Evolutionary conservation across 2,329 filamentous ascomycete species (phyloP).

Genomic region (Diplocarpon rosae): DNA sequence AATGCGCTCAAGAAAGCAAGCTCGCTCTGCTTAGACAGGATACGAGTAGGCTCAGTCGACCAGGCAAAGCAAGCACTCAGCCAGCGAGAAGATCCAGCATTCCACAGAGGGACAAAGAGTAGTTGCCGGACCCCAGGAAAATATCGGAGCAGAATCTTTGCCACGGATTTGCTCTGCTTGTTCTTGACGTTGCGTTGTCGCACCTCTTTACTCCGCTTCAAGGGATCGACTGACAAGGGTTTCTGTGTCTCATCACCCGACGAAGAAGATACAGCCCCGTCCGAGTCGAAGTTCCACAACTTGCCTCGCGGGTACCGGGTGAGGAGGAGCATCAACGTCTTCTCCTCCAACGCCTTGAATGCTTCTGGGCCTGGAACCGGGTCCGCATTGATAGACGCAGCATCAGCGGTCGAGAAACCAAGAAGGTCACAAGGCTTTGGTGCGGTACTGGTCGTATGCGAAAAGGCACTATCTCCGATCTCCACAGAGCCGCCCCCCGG

Average conservation of each 20-base stretch:
- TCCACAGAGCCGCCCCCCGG: neutral
- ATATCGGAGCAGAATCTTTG: constrained; percentile 26
- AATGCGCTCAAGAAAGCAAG: constrained; percentile 32
- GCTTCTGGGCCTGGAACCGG: constrained; percentile 16
- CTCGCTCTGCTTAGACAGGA: constrained; percentile 29
- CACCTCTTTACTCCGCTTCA: constrained; percentile 7
- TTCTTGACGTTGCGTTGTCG: constrained; percentile 9
- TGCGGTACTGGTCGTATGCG: constrained; percentile 11
- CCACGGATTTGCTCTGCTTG: constrained; percentile 22
- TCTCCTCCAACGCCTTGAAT: constrained; percentile 24
- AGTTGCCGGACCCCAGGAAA: constrained; percentile 38
- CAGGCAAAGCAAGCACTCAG: constrained; percentile 40
- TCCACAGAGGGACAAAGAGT: constrained; percentile 39
- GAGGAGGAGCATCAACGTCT: constrained; percentile 26
- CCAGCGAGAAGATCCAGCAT: constrained; percentile 35
- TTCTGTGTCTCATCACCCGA: constrained; percentile 31
- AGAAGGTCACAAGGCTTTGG: constrained; percentile 21
- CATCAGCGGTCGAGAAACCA: constrained; percentile 24
- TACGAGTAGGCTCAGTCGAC: constrained; percentile 26
- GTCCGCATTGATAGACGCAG: constrained; percentile 25
- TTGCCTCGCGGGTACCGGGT: constrained; percentile 36
- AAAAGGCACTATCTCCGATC: constrained; percentile 9
- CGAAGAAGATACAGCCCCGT: constrained; percentile 32
- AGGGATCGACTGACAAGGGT: neutral
- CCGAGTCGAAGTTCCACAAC: constrained; percentile 36